Percentiles rank a stretch among this genome's conserved stretches.
Conservation (phyloP, 176 grass and related monocot genomes). For the Bolboschoenus planiculmis region DNA sequence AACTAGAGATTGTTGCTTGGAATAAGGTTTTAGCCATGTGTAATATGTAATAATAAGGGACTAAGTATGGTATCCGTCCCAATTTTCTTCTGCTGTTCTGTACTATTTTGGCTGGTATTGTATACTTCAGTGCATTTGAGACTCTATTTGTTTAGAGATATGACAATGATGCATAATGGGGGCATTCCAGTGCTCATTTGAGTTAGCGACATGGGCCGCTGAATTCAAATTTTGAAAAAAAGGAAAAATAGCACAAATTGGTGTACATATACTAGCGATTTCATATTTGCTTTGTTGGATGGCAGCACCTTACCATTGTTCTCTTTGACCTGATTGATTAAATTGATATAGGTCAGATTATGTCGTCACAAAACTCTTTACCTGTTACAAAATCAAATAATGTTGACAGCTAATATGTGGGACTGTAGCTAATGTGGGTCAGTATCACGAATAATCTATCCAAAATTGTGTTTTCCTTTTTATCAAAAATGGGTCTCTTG, state of each 20-base stretch:
- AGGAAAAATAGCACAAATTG: background rate
- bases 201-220: background rate
- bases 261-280: background rate
- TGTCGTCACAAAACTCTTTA: background rate
- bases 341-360: background rate
- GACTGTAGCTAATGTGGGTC: too few relatives aligned
- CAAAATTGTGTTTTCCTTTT: too few relatives aligned
- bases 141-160: background rate
- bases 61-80: background rate
- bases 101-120: background rate
- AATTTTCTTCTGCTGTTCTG: background rate
- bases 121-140: background rate
- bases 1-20: background rate
- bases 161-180: background rate
- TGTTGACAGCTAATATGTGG: too few relatives aligned
- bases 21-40: slow-evolving; percentile 7
- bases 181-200: background rate
- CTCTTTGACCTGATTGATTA: background rate
- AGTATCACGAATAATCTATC: too few relatives aligned
- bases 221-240: background rate
- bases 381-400: too few relatives aligned
- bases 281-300: background rate
- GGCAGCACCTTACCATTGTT: background rate
- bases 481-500: too few relatives aligned
- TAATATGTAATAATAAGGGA: slow-evolving; percentile 10